These are phyloP conservation scores for Botrytis pseudocinerea DNA, from an alignment of 2,329 filamentous ascomycete species.

Conservation along the genomic window DNA sequence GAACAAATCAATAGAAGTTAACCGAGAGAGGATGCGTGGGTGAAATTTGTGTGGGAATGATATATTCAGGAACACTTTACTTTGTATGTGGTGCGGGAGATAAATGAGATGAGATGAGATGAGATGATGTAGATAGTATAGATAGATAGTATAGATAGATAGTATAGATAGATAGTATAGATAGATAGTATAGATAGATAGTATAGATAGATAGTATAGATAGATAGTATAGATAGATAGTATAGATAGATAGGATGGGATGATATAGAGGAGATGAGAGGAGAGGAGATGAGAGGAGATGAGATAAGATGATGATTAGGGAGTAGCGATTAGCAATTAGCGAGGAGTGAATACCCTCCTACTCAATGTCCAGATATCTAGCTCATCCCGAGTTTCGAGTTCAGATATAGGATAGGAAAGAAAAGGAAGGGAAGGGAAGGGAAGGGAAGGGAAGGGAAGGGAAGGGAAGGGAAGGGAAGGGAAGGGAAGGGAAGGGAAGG, in stretches of 20 bases:
- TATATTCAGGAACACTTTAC: too few species aligned
- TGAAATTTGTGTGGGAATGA: neutral
- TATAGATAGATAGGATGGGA: neutral
- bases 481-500: too few species aligned
- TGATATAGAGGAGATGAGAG: neutral
- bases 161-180: neutral
- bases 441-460: too few species aligned
- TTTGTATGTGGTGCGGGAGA: neutral
- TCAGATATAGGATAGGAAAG: too few species aligned
- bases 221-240: too few species aligned
- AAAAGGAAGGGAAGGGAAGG: too few species aligned
- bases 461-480: too few species aligned
- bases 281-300: neutral
- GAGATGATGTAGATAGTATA: too few species aligned
- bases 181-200: neutral
- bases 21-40: neutral
- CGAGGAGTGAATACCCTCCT: neutral
- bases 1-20: neutral
- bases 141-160: too few species aligned
- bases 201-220: too few species aligned
- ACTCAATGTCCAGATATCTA: accelerated
- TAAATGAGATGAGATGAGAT: neutral
- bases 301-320: neutral
- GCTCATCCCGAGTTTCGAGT: neutral
- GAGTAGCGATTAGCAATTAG: neutral